Evolutionary conservation across 1,139 yeast genomes (phyloP), one percentile per base, ranked within the genome.

Genomic region (Kurtzmaniella natalensis): DNA sequence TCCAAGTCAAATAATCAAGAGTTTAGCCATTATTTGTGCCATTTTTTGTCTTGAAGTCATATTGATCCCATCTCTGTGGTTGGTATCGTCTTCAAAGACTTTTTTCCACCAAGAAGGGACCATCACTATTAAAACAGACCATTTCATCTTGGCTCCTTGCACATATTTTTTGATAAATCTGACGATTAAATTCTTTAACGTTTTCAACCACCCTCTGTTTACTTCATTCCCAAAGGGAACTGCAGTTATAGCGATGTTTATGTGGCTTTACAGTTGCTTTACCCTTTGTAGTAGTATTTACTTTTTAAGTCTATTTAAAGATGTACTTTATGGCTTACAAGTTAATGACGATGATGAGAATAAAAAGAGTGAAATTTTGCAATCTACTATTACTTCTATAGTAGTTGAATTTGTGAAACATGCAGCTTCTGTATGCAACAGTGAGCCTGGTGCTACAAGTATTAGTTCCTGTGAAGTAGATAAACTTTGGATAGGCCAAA

Each of bases 201-300:
- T 40, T 4, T 38, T 46, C 16, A 45, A 37, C 32, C 44, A 43
- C 24, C 50, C 48, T 10, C 39, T 37, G 18, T 34, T 40, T 34
- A 33, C 33, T 17, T 38, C 38, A 27, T 44, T 42, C 36, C 50
- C 50, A 18, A 31, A 42, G 11, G 27, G 41, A n/a, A 48, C 49
- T 5, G 33, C 39, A 20, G 32, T 50, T 13, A 31, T 51, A 16
- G 33, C 47, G 28, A 42, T 46, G 31, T 54, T 56, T 35, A 42
- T 47, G 7, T 55, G 59, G 59, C 38, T 46, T 23, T 58, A 59
- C 40, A 36, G 48, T 31, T 46, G 55, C 33, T 32, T 46, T 11
- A 41, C 56, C 8, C 27, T 55, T 10, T 19, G 40, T 5, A n/a
- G 45, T 5, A 28, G 50, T 7, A 40, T 44, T 22, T 31, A 37